Base-by-base conservation (phyloP, 169 alveolate species). In the Plasmodium falciparum region DNA sequence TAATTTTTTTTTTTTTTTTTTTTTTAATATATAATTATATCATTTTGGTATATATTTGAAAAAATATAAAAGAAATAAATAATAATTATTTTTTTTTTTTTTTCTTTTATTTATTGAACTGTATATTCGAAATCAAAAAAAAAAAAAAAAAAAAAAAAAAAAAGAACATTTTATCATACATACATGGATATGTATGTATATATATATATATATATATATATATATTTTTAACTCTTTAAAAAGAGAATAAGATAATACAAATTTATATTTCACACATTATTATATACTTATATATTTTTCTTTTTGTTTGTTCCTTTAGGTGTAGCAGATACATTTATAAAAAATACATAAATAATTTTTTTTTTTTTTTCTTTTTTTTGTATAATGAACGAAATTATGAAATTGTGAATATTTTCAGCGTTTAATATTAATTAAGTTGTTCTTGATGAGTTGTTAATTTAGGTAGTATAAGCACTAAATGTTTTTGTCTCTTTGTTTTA, bases 231-330 rank as follows among this genome's bases (percentile, higher is more conserved):
- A 56, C 66, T 80, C 74, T 54, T 80, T 67, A 58, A 80, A 67
- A 80, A 72, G 90, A 80, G 85, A 49, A 45, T 22, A 49, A 24
- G 39, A 50, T 26, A 24, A 49, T 70, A 49, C 66, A 45, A 66
- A 70, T 49, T 47, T 70, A 47, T 50, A 20, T 70, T 70, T 33
- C 20, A 26, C 20, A 13, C 15, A 12, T 29, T 29, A 13, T 29
- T 29, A 12, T 11, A 2, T 65, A 17, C 47, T 29, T 45, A 56
- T 54, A 26, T 45, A 73, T 13, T 39, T 66, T 66, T 29, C 20
- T 73, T 29, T 56, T 20, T 29, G 9, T 29, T 47, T 47, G 11
- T 43, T 20, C 62, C 39, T 74, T 45, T 61, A 7, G 8, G 13
- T 74, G 43, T 52, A 54, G 71, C 15, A 62, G 33, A 56, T 54